Percentiles rank a stretch among this genome's conserved stretches.
Evolutionary conservation across 2,329 filamentous ascomycete genomes (phyloP).

Genomic region (Colletotrichum melonis): DNA sequence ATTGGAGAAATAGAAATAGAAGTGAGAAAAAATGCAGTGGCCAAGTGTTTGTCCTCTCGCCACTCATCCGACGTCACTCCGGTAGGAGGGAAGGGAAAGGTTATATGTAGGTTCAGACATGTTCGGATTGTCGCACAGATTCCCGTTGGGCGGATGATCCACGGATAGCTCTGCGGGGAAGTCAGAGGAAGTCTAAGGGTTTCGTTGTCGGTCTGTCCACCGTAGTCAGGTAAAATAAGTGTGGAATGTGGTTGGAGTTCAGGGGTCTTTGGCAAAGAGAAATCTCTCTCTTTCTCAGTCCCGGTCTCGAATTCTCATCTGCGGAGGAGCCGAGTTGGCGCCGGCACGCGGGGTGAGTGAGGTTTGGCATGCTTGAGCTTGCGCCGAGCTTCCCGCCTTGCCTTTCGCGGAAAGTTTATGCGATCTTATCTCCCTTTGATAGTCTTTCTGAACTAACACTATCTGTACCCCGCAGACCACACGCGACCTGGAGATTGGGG

Average conservation of each 20-base stretch:
- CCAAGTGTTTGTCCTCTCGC: not conserved
- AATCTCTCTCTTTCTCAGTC: not conserved
- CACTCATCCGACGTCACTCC: not conserved
- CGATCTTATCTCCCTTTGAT: not conserved
- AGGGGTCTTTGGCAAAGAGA: not conserved
- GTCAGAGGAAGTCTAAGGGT: not conserved
- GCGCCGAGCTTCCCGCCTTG: not conserved
- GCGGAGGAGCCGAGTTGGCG: not conserved
- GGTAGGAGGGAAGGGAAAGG: not conserved
- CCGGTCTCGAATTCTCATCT: not conserved
- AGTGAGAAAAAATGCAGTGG: not conserved
- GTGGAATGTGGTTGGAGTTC: not conserved
- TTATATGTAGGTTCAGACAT: not conserved
- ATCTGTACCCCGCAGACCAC: slow-evolving; percentile 4
- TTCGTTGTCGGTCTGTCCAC: not conserved
- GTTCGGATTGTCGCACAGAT: not conserved
- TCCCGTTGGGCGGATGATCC: no score
- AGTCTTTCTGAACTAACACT: not conserved
- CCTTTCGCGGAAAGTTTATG: not conserved
- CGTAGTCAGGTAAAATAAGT: no score
- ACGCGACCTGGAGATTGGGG: not conserved
- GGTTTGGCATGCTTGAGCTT: not conserved
- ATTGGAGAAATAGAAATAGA: not conserved
- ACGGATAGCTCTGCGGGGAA: no score
- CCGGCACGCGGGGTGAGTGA: not conserved